phyloP scores from a whole-genome alignment of 2,329 filamentous ascomycete genomes.

The Thielaviopsis ethacetica region DNA sequence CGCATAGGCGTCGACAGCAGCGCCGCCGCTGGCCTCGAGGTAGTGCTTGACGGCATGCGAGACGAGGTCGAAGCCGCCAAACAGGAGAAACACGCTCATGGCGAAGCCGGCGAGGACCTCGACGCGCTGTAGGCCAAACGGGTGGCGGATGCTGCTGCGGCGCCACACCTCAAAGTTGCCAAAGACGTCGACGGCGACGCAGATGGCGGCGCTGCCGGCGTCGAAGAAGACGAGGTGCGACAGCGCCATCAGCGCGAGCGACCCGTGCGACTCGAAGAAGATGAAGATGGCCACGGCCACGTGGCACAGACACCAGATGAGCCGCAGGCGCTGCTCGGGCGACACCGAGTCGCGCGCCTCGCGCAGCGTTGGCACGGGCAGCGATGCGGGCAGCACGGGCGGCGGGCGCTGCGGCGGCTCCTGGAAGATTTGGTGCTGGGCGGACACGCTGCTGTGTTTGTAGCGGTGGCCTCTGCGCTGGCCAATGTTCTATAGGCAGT shows the following conservation, averaged over 20 bases:
- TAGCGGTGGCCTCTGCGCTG: slow-evolving; percentile 92
- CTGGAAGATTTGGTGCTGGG: slow-evolving; percentile 84
- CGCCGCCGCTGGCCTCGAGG: slow-evolving; percentile 47
- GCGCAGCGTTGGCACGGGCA: slow-evolving; percentile 75
- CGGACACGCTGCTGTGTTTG: slow-evolving; percentile 86
- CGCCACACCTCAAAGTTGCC: slow-evolving; percentile 98
- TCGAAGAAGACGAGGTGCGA: slow-evolving; percentile 94
- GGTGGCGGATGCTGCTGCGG: slow-evolving; percentile 77
- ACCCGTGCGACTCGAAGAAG: slow-evolving; percentile 71
- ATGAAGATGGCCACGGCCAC: slow-evolving; percentile 68
- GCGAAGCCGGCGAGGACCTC: slow-evolving; percentile 93
- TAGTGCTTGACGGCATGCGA: slow-evolving; percentile 87
- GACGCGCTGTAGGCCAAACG: slow-evolving; percentile 79
- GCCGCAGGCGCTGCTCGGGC: slow-evolving; percentile 62
- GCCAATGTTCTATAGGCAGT: slow-evolving; percentile 53
- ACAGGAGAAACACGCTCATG: slow-evolving; percentile 90
- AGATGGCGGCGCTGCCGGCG: slow-evolving; percentile 78
- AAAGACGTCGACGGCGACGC: slow-evolving; percentile 81
- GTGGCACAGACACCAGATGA: slow-evolving; percentile 85
- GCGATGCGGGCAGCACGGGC: slow-evolving; percentile 73
- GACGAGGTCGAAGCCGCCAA: slow-evolving; percentile 90
- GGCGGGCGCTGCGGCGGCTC: slow-evolving; percentile 77
- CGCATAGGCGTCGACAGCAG: neutral
- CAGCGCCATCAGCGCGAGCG: slow-evolving; percentile 77
- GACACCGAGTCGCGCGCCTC: slow-evolving; percentile 89